Evolutionary conservation across 768 basidiomycete species (phyloP).

Genomic region (Rhizopogon rudus): DNA sequence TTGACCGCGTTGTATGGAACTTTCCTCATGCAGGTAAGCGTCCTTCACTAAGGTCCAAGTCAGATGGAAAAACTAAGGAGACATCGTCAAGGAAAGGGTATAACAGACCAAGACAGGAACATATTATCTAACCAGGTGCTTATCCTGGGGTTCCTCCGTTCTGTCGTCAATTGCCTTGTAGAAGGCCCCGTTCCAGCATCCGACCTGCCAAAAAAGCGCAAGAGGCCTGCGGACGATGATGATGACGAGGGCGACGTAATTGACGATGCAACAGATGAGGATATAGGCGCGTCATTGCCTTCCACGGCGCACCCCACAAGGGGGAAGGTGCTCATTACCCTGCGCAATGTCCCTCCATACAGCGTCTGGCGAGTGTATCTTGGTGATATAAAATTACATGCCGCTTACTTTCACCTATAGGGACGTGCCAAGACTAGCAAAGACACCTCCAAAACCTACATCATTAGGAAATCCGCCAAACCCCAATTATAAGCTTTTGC

Average conservation of each 20-base stretch:
- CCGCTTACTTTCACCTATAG: conserved; percentile 30
- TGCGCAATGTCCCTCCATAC: conserved; percentile 85
- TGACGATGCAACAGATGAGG: conserved; percentile 11
- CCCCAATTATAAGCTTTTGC: conserved; percentile 62
- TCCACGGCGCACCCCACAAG: conserved; percentile 22
- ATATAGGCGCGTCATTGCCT: conserved; percentile 4
- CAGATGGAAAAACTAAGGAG: background rate
- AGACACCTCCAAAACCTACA: conserved; percentile 58
- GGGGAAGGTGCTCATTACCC: conserved; percentile 81
- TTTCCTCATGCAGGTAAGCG: conserved; percentile 90
- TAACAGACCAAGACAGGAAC: conserved; percentile 91
- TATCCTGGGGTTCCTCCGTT: conserved; percentile 76
- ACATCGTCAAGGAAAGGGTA: conserved; percentile 63
- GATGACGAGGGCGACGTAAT: conserved; percentile 39
- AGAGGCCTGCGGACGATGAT: conserved; percentile 26
- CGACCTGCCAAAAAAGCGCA: conserved; percentile 38
- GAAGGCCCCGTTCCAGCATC: conserved; percentile 49
- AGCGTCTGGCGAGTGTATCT: conserved; percentile 62
- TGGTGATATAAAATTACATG: conserved; percentile 9
- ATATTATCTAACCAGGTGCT: conserved; percentile 85
- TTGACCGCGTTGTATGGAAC: conserved; percentile 88
- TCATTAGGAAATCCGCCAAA: conserved; percentile 44
- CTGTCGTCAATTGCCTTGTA: conserved; percentile 56
- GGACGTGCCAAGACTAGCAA: conserved; percentile 73
- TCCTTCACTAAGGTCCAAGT: conserved; percentile 1